Evolutionary conservation across 306 rosid genomes (phyloP).

Genomic region (apple (Malus domestica)): DNA sequence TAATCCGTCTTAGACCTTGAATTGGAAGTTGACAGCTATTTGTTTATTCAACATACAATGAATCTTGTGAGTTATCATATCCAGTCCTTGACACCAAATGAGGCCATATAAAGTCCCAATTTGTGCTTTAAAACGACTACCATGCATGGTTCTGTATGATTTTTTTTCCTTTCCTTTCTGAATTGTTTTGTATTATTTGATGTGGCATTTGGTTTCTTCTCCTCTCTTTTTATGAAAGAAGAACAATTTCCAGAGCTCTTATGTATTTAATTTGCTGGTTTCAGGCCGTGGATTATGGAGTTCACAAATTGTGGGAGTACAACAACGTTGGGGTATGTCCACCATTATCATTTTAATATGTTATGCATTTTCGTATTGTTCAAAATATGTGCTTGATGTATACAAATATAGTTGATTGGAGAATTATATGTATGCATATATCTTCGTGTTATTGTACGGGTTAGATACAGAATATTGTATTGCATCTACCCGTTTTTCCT

Average conservation of each 20-base stretch:
- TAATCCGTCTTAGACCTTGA: no score
- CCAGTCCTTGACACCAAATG: no score
- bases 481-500: background rate
- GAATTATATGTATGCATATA: background rate
- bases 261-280: slow-evolving; percentile 12
- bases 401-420: background rate
- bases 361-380: background rate
- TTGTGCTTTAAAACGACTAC: background rate
- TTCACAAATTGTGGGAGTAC: slow-evolving; percentile 79
- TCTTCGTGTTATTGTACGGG: background rate
- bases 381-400: background rate
- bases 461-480: background rate
- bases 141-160: background rate
- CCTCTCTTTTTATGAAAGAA: background rate
- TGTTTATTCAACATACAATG: no score
- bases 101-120: no score
- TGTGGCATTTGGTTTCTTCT: background rate
- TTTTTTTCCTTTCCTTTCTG: background rate
- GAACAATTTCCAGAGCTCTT: background rate
- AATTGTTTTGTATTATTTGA: background rate
- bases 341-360: background rate
- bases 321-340: slow-evolving; percentile 76
- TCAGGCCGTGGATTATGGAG: slow-evolving; percentile 95
- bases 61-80: no score
- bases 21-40: no score